These are phyloP conservation scores for Mycena filopes DNA, from an alignment of 768 basidiomycete genomes.

Conservation along the genomic window DNA sequence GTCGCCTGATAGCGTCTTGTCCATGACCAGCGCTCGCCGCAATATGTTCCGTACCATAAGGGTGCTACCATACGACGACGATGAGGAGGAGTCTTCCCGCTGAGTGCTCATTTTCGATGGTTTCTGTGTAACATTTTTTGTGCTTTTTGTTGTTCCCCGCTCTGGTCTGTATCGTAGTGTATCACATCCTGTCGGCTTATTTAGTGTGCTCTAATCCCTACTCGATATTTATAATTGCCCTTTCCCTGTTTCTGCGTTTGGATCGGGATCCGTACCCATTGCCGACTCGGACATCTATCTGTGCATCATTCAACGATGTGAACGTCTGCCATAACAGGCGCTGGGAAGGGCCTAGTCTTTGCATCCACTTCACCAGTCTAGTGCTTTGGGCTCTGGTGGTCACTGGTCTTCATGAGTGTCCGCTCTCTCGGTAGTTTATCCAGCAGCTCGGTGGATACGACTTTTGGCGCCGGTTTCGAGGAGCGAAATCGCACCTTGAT, in stretches of 20 bases:
- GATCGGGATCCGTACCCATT: not conserved
- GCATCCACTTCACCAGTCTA: no score
- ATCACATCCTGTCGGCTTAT: not conserved
- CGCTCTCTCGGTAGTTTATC: not conserved
- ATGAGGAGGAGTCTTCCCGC: constrained; percentile 50
- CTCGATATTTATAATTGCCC: constrained; percentile 21
- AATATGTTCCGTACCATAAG: constrained; percentile 54
- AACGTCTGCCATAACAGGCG: no score
- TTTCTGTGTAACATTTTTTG: not conserved
- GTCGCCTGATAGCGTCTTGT: constrained; percentile 35
- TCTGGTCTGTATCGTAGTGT: constrained; percentile 11
- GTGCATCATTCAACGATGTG: not conserved
- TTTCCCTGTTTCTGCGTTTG: constrained; percentile 7
- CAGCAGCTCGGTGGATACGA: not conserved
- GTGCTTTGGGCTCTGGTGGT: no score
- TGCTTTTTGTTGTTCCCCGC: not conserved
- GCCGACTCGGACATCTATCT: constrained; percentile 1
- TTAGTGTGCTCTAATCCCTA: constrained; percentile 13
- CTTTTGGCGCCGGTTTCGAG: not conserved
- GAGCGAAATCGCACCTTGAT: not conserved
- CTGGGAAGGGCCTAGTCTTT: no score
- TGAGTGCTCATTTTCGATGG: constrained; percentile 28
- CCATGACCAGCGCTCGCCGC: constrained; percentile 36
- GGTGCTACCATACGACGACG: constrained; percentile 57
- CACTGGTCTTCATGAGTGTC: not conserved